Base-by-base conservation (phyloP, 1,284 basidiomycete genomes). In the Apiotrichum siamense region DNA sequence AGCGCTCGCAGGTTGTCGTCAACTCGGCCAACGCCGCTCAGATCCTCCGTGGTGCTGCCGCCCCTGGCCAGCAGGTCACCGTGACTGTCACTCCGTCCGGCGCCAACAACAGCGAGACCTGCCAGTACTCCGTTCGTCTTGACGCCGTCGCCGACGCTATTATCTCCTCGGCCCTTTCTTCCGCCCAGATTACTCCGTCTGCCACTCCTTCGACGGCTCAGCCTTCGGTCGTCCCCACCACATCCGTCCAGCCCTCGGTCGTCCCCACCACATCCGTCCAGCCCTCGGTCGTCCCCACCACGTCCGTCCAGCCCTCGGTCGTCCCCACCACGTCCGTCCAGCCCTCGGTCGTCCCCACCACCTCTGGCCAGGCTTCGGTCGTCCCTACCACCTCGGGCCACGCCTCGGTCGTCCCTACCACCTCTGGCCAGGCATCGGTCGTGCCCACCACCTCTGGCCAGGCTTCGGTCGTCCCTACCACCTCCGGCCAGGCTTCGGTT, bases 101-200 rank as follows among this genome's bases (percentile, higher is more conserved):
- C 17, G 49, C 49, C 31, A 24, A 23, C 12, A 37, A 38, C 37
- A 7, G 7, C 32, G 25, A 50, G 37, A 40, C 43, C 9, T 50
- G 49, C 37, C 49, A 45, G 49, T 50, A 45, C 49, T 25, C 43
- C 5, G 49, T 50, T n/a, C 21, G 25, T n/a, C 32, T 36, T 24
- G 26, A 24, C 47, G 37, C 26, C 20, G 33, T 13, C 37, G 12
- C 4, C 20, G 13, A 21, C 36, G 31, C 5, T 40, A 20, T 11
- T 17, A 29, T 21, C 45, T 37, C 27, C 17, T 6, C 35, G 7
- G 15, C 47, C 10, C 20, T 33, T n/a, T 41, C 46, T 4, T 31
- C 39, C 4, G 18, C 24, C 24, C 9, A 3, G 7, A 12, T 32
- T 3, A 9, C 40, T 12, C 21, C 47, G 31, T 33, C 46, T 7